Evolutionary conservation across 2,329 filamentous ascomycete genomes (phyloP).

Genomic region (Colletotrichum cordylinicola): DNA sequence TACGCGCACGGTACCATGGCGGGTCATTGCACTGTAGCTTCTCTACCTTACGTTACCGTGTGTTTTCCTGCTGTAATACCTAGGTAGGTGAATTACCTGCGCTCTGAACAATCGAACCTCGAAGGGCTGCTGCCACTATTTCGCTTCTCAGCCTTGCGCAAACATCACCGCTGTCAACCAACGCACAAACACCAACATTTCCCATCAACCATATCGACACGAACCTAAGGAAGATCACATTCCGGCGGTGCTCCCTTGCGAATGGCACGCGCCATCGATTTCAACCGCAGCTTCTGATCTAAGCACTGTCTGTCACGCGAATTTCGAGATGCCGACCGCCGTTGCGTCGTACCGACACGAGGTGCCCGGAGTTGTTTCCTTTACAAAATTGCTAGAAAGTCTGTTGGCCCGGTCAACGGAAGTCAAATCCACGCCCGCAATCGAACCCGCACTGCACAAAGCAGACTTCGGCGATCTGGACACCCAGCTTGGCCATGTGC

Average conservation of each 20-base stretch:
- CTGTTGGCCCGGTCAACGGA: slow-evolving; percentile 64
- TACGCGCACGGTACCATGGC: background rate
- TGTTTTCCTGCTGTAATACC: background rate
- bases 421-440: slow-evolving; percentile 62
- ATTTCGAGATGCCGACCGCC: slow-evolving; percentile 52
- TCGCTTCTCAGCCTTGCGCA: background rate
- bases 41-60: background rate
- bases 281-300: background rate
- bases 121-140: background rate
- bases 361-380: slow-evolving; percentile 58
- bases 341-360: slow-evolving; percentile 50
- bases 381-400: slow-evolving; percentile 58
- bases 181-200: background rate
- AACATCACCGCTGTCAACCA: background rate
- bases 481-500: slow-evolving; percentile 44
- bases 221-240: background rate
- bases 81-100: background rate
- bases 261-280: background rate
- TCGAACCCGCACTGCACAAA: slow-evolving; percentile 80
- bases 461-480: slow-evolving; percentile 63
- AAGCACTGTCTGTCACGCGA: background rate
- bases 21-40: too few species aligned
- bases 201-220: background rate
- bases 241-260: background rate
- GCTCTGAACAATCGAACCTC: background rate